Percentiles rank a stretch among this genome's conserved stretches.
Evolutionary conservation across 2,329 filamentous ascomycete species (phyloP).

Genomic region (Colletotrichum falcatum): DNA sequence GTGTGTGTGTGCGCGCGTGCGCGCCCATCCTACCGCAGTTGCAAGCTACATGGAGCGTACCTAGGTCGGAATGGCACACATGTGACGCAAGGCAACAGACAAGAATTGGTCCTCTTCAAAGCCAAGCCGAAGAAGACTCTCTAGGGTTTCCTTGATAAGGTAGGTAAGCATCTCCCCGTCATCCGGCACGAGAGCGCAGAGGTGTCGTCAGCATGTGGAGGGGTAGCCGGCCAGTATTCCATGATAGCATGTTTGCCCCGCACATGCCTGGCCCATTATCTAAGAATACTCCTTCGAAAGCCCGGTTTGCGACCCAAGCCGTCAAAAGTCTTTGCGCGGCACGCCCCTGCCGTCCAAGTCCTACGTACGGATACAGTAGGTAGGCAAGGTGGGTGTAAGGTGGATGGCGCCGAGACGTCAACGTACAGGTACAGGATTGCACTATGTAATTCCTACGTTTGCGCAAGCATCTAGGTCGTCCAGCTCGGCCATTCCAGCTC

Average conservation of each 20-base stretch:
- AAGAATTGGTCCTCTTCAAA: neutral
- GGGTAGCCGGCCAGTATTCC: slow-evolving; percentile 12
- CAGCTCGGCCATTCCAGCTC: neutral
- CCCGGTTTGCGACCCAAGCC: slow-evolving; percentile 30
- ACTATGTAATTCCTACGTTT: neutral
- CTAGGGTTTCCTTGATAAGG: neutral
- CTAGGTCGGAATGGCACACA: slow-evolving; percentile 10
- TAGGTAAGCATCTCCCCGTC: slow-evolving; percentile 10
- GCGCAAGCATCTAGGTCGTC: slow-evolving; percentile 1
- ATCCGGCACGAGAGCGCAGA: slow-evolving; percentile 16
- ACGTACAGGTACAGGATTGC: neutral
- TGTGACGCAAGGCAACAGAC: slow-evolving; percentile 21
- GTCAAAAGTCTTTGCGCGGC: slow-evolving; percentile 29
- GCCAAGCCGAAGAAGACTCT: slow-evolving; percentile 11
- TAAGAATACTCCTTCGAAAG: slow-evolving; percentile 18
- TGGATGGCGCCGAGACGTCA: slow-evolving; percentile 14
- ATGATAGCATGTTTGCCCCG: slow-evolving; percentile 18
- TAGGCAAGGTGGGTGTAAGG: slow-evolving; percentile 10
- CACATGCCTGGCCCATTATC: slow-evolving; percentile 14
- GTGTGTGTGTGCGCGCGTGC: neutral
- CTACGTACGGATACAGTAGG: too few species aligned
- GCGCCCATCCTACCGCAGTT: neutral
- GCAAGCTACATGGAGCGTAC: too few species aligned
- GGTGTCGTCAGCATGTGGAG: slow-evolving; percentile 38
- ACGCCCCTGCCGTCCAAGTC: slow-evolving; percentile 33